These are phyloP conservation scores for Prunus persica DNA, from an alignment of 306 rosid genomes.

Conservation along the genomic window Prunus_persica_NCBIv2 NC_034013.1:3717501-3718000, in stretches of 20 bases:
- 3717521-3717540: background rate
- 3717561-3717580: background rate
- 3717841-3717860: background rate
- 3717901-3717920: background rate
- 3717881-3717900: background rate
- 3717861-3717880: background rate
- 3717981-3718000: background rate
- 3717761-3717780: background rate
- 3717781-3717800: background rate
- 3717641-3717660: slow-evolving; percentile 82
- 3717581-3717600: slow-evolving; percentile 42
- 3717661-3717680: slow-evolving; percentile 75
- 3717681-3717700: slow-evolving; percentile 60
- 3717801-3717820: background rate
- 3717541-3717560: slow-evolving; percentile 5
- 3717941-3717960: background rate
- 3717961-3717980: background rate
- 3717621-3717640: slow-evolving; percentile 78
- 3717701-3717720: slow-evolving; percentile 7
- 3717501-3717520: background rate
- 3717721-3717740: background rate
- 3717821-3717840: background rate
- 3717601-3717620: slow-evolving; percentile 72
- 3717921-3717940: background rate
- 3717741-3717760: background rate